Base-by-base conservation (phyloP, 805 yeast species). In the Candida ovalis region DNA sequence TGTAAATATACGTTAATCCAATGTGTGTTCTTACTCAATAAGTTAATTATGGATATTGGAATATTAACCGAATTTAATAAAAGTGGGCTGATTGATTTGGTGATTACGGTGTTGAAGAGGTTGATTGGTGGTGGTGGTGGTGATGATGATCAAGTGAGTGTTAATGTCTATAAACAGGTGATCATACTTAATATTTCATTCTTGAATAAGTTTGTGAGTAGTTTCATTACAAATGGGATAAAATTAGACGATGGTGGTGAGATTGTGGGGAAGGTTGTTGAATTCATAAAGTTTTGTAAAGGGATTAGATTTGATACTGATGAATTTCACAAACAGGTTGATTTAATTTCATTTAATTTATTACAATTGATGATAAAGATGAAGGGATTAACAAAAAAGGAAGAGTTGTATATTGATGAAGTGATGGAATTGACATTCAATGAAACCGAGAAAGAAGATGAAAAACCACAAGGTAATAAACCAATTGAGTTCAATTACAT, bases 401-500 rank as follows among this genome's bases (percentile, higher is more conserved):
- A 8, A 18, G n/a, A n/a, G n/a, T n/a, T n/a, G n/a, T n/a, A n/a
- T n/a, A n/a, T 18, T 17, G 12, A 13, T 15, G 42, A 35, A 17
- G 3, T 40, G 12, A 48, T 43, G 10, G 35, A 35, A 6, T 23
- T 49, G 44, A 44, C 55, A 8, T 45, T 50, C 25, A 47, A 23
- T 17, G 48, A n/a, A n/a, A n/a, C 33, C 30, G 30, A 27, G 12
- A 43, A 33, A 17, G 22, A 24, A 12, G 25, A 19, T 3, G 23
- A 6, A 2, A 42, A 24, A 15, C 18, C 43, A 19, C 45, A 39
- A 37, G 18, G 21, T n/a, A 30, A 35, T 13, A 43, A 35, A 18
- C 54, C 54, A 19, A 25, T 60, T 17, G 57, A 59, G 33, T 51
- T 57, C 21, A 33, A 32, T 9, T 51, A 55, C 40, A 38, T 58